Conservation (phyloP, 441 rosid species). For the Manihot esculenta region DNA sequence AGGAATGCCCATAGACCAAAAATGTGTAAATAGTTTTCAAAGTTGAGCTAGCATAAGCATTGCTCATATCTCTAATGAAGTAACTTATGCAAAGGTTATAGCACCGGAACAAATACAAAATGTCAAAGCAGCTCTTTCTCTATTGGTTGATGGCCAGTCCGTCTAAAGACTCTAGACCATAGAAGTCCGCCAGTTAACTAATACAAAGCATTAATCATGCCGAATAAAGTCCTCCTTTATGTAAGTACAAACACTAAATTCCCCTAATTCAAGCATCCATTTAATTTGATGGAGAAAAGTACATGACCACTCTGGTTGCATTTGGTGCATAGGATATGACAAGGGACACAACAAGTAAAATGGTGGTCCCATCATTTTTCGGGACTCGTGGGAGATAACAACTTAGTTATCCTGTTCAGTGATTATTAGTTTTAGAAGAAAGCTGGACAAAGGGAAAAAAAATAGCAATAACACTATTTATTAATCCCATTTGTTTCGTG, state of each 20-base stretch:
- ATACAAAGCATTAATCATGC: background rate
- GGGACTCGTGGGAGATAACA: too few relatives aligned
- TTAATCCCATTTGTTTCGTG: too few relatives aligned
- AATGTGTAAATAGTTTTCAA: background rate
- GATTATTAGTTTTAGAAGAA: too few relatives aligned
- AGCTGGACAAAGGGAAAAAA: too few relatives aligned
- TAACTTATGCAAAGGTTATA: background rate
- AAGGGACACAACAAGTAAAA: too few relatives aligned
- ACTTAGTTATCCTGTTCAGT: too few relatives aligned
- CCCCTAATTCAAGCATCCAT: background rate
- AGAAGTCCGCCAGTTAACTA: background rate
- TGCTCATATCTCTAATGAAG: background rate
- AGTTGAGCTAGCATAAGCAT: background rate
- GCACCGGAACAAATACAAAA: background rate
- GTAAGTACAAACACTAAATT: background rate
- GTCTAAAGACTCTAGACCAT: background rate
- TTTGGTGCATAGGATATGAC: too few relatives aligned
- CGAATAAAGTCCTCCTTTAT: background rate
- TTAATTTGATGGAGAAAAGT: background rate
- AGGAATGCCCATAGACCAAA: background rate
- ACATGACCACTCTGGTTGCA: too few relatives aligned
- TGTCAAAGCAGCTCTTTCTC: background rate
- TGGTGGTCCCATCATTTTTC: too few relatives aligned
- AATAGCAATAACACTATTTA: too few relatives aligned
- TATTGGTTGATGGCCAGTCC: background rate